Evolutionary conservation across 2,329 filamentous ascomycete species (phyloP).

Genomic region (Paracorniculantispora psalliotae): DNA sequence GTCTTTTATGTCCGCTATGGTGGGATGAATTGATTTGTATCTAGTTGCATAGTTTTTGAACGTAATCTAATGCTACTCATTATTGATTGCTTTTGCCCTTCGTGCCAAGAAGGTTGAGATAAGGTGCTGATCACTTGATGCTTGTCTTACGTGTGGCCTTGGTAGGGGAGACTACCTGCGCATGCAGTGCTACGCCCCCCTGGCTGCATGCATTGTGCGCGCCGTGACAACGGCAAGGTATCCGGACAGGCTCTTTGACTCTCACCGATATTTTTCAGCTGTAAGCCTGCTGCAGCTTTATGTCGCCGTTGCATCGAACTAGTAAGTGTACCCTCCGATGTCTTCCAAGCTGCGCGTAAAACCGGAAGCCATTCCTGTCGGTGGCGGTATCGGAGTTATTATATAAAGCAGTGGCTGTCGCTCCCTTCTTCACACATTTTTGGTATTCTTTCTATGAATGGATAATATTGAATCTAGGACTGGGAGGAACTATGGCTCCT

Average conservation of each 20-base stretch:
- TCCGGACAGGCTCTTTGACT: not conserved
- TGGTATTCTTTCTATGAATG: not conserved
- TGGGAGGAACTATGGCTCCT: not conserved
- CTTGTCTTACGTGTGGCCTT: not conserved
- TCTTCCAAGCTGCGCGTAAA: not conserved
- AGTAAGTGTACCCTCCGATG: not conserved
- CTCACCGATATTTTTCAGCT: conserved; percentile 4
- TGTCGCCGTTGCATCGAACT: no score
- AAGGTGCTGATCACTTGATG: conserved; percentile 7
- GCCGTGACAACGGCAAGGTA: not conserved
- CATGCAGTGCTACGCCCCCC: not conserved
- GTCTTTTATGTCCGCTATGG: not conserved
- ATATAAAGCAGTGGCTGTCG: not conserved
- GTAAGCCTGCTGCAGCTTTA: not conserved
- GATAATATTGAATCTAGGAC: not conserved
- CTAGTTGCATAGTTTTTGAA: not conserved
- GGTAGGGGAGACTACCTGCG: not conserved
- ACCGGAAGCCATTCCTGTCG: not conserved
- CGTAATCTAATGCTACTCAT: not conserved
- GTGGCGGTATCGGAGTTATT: not conserved
- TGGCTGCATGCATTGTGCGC: not conserved
- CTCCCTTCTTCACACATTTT: not conserved
- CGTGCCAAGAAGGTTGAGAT: not conserved
- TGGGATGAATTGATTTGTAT: not conserved
- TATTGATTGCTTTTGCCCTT: not conserved